Evolutionary conservation across 2,329 filamentous ascomycete genomes (phyloP).

Genomic region (Epichloe scottii): DNA sequence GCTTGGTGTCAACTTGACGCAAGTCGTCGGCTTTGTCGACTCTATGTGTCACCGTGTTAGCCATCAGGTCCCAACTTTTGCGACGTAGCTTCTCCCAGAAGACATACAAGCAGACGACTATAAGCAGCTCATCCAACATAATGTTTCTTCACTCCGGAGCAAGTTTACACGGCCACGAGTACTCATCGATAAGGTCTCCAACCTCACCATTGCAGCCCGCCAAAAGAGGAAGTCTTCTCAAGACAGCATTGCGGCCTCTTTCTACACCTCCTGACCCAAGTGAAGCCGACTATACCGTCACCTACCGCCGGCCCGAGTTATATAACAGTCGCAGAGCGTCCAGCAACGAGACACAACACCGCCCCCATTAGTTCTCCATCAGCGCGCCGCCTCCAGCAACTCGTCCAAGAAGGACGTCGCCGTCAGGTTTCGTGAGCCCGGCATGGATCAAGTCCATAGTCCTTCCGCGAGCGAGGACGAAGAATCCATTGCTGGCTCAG

Average conservation of each 20-base stretch:
- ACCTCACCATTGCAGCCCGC: conserved; percentile 17
- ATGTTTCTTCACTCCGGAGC: conserved; percentile 51
- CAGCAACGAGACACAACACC: not conserved
- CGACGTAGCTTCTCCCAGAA: not conserved
- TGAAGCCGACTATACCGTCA: conserved; percentile 10
- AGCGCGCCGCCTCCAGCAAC: conserved; percentile 25
- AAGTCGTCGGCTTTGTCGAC: too few relatives aligned
- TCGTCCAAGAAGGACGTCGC: conserved; percentile 27
- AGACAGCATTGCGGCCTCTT: conserved; percentile 27
- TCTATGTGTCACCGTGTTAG: not conserved
- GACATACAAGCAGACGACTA: not conserved
- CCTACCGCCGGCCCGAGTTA: not conserved
- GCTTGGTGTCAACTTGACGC: too few relatives aligned
- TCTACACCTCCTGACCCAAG: conserved; percentile 13
- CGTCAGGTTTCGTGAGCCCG: conserved; percentile 33
- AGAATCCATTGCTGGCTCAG: conserved; percentile 27
- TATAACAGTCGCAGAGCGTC: not conserved
- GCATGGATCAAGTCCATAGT: conserved; percentile 16
- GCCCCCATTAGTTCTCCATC: conserved; percentile 8
- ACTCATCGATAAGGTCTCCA: conserved; percentile 28
- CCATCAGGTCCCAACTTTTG: not conserved
- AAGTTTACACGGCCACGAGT: conserved; percentile 48
- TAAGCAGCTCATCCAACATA: not conserved
- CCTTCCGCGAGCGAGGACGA: conserved; percentile 36
- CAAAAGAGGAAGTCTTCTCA: conserved; percentile 27